Conservation (phyloP, 192 early-diverging fungal genomes). For the Coemansia sp. region DNA sequence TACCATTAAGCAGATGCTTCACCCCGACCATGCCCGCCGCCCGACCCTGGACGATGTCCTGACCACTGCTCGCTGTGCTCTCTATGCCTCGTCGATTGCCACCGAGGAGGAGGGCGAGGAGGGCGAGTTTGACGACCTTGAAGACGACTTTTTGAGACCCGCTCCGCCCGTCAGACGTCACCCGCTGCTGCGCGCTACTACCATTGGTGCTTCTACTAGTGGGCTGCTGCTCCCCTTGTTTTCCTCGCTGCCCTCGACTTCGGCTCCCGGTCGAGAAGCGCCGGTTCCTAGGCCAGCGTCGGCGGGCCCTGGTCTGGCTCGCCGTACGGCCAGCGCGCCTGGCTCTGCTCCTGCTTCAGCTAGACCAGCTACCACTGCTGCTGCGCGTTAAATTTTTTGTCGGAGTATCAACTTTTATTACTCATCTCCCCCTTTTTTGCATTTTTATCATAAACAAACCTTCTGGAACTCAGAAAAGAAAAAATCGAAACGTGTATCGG, state of each 20-base stretch:
- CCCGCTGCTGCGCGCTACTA: conserved; percentile 26
- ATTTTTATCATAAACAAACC: too few relatives aligned
- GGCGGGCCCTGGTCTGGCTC: conserved; percentile 16
- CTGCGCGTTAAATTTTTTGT: conserved; percentile 9
- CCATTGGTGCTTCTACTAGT: conserved; percentile 10
- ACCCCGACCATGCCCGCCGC: conserved; percentile 57
- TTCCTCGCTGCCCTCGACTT: not conserved
- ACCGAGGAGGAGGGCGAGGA: conserved; percentile 19
- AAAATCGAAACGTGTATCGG: conserved; percentile 3
- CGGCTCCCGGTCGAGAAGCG: not conserved
- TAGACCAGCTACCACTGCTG: conserved; percentile 10
- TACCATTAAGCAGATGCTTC: conserved; percentile 67
- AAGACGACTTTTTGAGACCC: not conserved
- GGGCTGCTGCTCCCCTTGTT: not conserved
- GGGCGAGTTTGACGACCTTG: conserved; percentile 9
- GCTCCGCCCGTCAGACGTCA: conserved; percentile 7
- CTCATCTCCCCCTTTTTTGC: conserved; percentile 5
- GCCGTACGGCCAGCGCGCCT: conserved; percentile 36
- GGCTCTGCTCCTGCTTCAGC: conserved; percentile 20
- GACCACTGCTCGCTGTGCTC: conserved; percentile 28
- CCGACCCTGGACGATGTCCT: conserved; percentile 58
- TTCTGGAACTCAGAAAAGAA: not conserved
- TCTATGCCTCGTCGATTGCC: conserved; percentile 17
- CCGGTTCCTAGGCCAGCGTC: conserved; percentile 4
- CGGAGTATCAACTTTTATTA: conserved; percentile 17